Conservation (phyloP, 805 yeast species). For the Saccharomycopsis fodiens region DNA sequence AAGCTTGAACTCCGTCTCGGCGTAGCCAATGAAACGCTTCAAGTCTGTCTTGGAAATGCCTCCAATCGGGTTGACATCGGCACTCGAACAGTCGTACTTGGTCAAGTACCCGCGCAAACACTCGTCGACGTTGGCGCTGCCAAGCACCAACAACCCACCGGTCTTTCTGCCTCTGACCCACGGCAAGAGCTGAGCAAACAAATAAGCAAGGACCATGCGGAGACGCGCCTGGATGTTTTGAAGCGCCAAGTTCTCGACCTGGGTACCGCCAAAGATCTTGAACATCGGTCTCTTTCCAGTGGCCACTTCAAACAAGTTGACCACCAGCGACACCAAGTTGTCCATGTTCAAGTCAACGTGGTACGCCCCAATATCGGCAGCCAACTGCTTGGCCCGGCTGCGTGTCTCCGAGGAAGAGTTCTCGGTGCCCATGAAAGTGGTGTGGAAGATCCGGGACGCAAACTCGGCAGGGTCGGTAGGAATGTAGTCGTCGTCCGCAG, state of each 20-base stretch:
- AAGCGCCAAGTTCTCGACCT: slow-evolving; percentile 84
- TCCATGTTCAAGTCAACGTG: slow-evolving; percentile 95
- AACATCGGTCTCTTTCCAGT: slow-evolving; percentile 87
- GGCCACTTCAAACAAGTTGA: slow-evolving; percentile 72
- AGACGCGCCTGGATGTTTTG: slow-evolving; percentile 96
- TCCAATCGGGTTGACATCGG: slow-evolving; percentile 98
- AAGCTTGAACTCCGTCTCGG: slow-evolving; percentile 56
- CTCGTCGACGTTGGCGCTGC: slow-evolving; percentile 97
- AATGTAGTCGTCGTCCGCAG: slow-evolving; percentile 44
- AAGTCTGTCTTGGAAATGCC: slow-evolving; percentile 94
- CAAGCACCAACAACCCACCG: slow-evolving; percentile 80
- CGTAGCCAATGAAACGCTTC: slow-evolving; percentile 78
- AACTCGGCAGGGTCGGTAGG: slow-evolving; percentile 75
- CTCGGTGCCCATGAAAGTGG: slow-evolving; percentile 92
- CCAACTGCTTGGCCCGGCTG: slow-evolving; percentile 67
- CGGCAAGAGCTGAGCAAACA: slow-evolving; percentile 91
- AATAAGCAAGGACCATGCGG: slow-evolving; percentile 88
- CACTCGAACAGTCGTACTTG: slow-evolving; percentile 94
- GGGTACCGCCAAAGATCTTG: slow-evolving; percentile 89
- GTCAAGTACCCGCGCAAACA: slow-evolving; percentile 92
- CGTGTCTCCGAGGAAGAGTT: slow-evolving; percentile 90
- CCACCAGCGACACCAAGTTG: slow-evolving; percentile 63
- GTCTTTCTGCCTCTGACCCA: slow-evolving; percentile 75
- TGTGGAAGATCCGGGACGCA: slow-evolving; percentile 70
- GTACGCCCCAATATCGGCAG: slow-evolving; percentile 73